Evolutionary conservation across 2,329 filamentous ascomycete species (phyloP).

Genomic region (Monosporascus sp.): DNA sequence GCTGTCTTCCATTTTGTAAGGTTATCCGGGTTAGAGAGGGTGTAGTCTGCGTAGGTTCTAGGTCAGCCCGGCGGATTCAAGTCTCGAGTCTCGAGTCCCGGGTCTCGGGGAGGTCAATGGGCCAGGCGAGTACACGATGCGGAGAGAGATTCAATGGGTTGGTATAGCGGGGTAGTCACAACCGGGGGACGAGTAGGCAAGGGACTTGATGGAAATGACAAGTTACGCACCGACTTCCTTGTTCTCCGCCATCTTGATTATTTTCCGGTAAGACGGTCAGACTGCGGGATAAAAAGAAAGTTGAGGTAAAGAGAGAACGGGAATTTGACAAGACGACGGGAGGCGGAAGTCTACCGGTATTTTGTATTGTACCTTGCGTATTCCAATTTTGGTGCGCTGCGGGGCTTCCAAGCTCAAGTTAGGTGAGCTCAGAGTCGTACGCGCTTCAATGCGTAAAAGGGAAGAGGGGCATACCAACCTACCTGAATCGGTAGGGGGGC

Average conservation of each 20-base stretch:
- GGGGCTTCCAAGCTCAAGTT: background rate
- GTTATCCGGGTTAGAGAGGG: conserved; percentile 86
- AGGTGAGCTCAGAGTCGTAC: background rate
- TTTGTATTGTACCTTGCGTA: background rate
- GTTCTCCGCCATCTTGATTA: conserved; percentile 12
- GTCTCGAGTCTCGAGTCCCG: conserved; percentile 1
- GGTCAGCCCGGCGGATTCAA: conserved; percentile 10
- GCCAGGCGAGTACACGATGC: background rate
- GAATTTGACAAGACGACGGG: background rate
- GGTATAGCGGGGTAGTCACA: conserved; percentile 1
- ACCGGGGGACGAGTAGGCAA: background rate
- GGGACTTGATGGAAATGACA: background rate
- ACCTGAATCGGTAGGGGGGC: too few species aligned
- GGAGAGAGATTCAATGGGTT: background rate
- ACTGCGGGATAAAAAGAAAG: background rate
- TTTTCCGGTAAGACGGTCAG: background rate
- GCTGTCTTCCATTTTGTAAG: conserved; percentile 99
- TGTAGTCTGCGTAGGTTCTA: conserved; percentile 60
- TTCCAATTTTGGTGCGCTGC: background rate
- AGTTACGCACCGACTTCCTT: conserved; percentile 14
- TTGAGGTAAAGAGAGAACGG: background rate
- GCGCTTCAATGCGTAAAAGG: background rate
- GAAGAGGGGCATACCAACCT: background rate
- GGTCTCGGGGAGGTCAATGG: conserved; percentile 1
- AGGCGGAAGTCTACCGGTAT: background rate